phyloP scores from a whole-genome alignment of 139 green algal genomes.

The Chlorella sorokiniana region DNA sequence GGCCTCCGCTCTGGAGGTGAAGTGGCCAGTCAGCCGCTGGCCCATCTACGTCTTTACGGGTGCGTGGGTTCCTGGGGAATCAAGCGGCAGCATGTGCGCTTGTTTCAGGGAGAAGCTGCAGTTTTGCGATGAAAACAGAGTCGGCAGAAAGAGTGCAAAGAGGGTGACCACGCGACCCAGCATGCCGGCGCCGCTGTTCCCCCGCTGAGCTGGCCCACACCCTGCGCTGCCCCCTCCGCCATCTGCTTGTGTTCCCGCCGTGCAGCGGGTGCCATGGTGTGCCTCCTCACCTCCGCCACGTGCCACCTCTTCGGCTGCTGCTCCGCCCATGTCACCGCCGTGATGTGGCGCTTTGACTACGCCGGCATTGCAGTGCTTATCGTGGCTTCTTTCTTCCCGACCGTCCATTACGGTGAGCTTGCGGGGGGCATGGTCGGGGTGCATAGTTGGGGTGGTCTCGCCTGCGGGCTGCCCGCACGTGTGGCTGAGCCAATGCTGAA shows the following conservation, averaged over 20 bases:
- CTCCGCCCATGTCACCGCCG: conserved; percentile 59
- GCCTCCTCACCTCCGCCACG: conserved; percentile 78
- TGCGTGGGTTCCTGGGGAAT: neutral
- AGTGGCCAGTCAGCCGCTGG: conserved; percentile 57
- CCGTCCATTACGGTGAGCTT: conserved; percentile 87
- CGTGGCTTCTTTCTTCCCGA: conserved; percentile 92
- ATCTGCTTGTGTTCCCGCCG: neutral
- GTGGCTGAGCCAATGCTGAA: too few relatives aligned
- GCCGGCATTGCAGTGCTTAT: conserved; percentile 93
- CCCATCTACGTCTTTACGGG: conserved; percentile 84
- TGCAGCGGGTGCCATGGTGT: conserved; percentile 83
- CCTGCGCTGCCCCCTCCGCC: neutral
- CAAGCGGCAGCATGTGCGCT: too few relatives aligned
- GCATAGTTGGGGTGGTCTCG: too few relatives aligned
- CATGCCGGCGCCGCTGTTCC: too few relatives aligned
- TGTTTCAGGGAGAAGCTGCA: too few relatives aligned
- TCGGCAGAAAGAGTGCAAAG: too few relatives aligned
- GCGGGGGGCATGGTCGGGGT: too few relatives aligned
- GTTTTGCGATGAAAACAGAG: too few relatives aligned
- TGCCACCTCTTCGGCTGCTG: conserved; percentile 94
- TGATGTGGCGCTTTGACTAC: conserved; percentile 94
- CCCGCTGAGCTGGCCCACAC: neutral
- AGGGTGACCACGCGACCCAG: too few relatives aligned
- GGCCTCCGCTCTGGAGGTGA: conserved; percentile 9
- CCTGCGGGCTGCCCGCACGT: too few relatives aligned